A percentile compares a stretch with the other conserved stretches of the same genome.
These are phyloP conservation scores for Rhododendron ferrugineum DNA, from an alignment of 148 eudicot genomes.

Conservation along the genomic window DNA sequence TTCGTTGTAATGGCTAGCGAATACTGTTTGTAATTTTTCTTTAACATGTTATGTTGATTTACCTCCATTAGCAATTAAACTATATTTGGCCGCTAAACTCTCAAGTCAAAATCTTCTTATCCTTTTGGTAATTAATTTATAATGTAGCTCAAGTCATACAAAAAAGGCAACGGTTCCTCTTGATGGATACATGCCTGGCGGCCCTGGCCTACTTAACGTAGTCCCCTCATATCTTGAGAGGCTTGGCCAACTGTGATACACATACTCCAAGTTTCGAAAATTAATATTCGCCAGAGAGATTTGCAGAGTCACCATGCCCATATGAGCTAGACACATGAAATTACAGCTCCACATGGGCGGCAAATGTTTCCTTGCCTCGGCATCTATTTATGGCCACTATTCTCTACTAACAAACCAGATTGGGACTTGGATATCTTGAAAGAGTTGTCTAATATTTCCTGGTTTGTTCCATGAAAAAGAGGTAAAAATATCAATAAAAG, in stretches of 20 bases:
- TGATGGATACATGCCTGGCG: background rate
- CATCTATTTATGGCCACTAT: background rate
- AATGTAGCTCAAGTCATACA: background rate
- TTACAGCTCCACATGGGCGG: background rate
- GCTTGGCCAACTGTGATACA: background rate
- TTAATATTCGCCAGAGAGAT: background rate
- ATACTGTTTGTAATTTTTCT: background rate
- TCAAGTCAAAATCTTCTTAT: background rate
- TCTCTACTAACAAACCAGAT: background rate
- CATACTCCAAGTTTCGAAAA: background rate
- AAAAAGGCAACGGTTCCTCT: background rate
- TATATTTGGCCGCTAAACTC: background rate
- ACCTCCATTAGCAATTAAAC: background rate
- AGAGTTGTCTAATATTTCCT: background rate
- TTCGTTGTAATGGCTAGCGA: background rate
- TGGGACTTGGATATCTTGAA: background rate
- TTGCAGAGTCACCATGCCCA: background rate
- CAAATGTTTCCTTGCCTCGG: background rate
- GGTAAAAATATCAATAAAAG: background rate
- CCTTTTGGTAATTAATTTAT: background rate
- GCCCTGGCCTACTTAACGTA: background rate
- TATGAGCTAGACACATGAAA: background rate
- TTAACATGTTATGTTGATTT: background rate
- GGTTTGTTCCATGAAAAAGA: background rate
- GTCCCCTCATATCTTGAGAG: background rate